A percentile compares a stretch with the other conserved stretches of the same genome.
Evolutionary conservation across 345 rosid species (phyloP).

Genomic region (Gossypium sturtianum): DNA sequence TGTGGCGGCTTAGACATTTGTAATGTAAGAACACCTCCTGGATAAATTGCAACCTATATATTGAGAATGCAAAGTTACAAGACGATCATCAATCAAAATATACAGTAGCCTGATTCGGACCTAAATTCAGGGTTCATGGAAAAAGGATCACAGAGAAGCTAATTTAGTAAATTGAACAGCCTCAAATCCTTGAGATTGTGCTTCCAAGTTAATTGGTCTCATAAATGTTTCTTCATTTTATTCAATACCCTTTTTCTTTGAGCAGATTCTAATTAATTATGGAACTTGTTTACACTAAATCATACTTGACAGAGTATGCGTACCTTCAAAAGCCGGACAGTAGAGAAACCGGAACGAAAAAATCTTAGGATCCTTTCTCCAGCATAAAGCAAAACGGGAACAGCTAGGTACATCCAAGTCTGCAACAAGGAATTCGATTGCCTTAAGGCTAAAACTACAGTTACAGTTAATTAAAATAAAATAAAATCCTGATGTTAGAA

Average conservation of each 20-base stretch:
- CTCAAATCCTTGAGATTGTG: not conserved
- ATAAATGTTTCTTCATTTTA: not conserved
- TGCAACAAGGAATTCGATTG: constrained; percentile 20
- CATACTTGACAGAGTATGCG: not conserved
- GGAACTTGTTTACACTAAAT: not conserved
- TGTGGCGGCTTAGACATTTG: constrained; percentile 96
- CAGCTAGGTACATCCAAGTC: constrained; percentile 97
- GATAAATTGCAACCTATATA: constrained; percentile 86
- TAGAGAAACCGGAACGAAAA: constrained; percentile 71
- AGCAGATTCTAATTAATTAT: not conserved
- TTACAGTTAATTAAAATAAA: not conserved
- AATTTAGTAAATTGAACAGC: not conserved
- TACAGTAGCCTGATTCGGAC: not conserved
- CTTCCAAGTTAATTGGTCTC: not conserved
- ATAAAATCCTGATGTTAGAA: not conserved
- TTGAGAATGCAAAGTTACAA: not conserved
- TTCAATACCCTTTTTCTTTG: not conserved
- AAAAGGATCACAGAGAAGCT: not conserved
- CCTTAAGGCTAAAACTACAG: not conserved
- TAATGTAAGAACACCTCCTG: constrained; percentile 84
- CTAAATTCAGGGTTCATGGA: not conserved
- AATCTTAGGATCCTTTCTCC: constrained; percentile 86
- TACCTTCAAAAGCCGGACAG: constrained; percentile 75
- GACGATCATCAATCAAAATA: not conserved
- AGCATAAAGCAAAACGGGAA: constrained; percentile 68